Evolutionary conservation across 2,329 filamentous ascomycete species (phyloP).

Genomic region (Alternaria sp.): DNA sequence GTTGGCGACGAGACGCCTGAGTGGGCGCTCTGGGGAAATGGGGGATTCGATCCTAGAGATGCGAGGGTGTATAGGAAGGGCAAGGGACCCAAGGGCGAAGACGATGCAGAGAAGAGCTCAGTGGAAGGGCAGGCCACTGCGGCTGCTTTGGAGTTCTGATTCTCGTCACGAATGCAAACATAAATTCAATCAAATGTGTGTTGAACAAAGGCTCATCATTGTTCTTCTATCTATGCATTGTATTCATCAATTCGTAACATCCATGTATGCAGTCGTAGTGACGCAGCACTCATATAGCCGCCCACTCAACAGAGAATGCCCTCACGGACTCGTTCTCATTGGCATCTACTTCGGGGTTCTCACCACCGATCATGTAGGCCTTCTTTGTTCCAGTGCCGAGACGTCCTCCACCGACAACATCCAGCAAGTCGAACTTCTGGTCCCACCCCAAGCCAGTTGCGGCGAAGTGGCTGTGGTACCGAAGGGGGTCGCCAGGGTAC

Average conservation of each 20-base stretch:
- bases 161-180: background rate
- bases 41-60: constrained; percentile 91
- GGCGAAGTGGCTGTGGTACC: constrained; percentile 95
- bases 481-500: constrained; percentile 91
- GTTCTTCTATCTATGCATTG: constrained; percentile 8
- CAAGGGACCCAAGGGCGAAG: constrained; percentile 57
- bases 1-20: constrained; percentile 84
- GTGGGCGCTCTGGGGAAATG: constrained; percentile 94
- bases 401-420: constrained; percentile 84
- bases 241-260: constrained; percentile 11
- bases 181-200: background rate
- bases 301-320: constrained; percentile 91
- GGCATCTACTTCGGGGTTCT: constrained; percentile 38
- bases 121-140: constrained; percentile 8
- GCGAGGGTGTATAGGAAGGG: constrained; percentile 87
- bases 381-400: constrained; percentile 97
- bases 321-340: constrained; percentile 58
- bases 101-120: constrained; percentile 14
- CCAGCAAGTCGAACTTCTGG: constrained; percentile 81
- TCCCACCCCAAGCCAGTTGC: constrained; percentile 87
- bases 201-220: constrained; percentile 1
- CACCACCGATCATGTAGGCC: constrained; percentile 83
- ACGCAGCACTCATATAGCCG: constrained; percentile 70
- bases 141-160: constrained; percentile 17
- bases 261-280: background rate